Evolutionary conservation across 1,284 basidiomycete genomes (phyloP).

Genomic region (Takashimella koratensis): DNA sequence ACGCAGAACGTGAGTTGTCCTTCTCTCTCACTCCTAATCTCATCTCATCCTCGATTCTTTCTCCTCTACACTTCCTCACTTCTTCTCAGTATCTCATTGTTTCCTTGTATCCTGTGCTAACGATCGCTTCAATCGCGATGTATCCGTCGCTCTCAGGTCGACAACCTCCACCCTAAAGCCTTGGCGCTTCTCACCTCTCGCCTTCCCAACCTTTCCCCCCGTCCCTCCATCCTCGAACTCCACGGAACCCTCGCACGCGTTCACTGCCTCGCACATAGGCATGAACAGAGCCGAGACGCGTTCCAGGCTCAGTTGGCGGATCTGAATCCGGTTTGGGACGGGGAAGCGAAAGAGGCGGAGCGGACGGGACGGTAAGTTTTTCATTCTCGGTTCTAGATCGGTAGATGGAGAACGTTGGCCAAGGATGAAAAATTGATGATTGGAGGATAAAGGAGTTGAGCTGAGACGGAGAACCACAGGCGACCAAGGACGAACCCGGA

Average conservation of each 20-base stretch:
- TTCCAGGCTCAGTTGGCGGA: slow-evolving; percentile 71
- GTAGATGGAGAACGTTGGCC: background rate
- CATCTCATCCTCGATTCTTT: background rate
- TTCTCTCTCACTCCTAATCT: background rate
- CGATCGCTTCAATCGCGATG: no score
- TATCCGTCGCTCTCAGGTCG: slow-evolving; percentile 55
- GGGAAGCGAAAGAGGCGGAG: slow-evolving; percentile 65
- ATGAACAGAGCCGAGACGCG: slow-evolving; percentile 60
- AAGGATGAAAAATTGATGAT: no score
- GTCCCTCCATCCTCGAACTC: slow-evolving; percentile 67
- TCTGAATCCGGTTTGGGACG: slow-evolving; percentile 75
- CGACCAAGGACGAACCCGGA: slow-evolving; percentile 82
- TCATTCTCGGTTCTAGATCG: background rate
- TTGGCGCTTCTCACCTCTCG: slow-evolving; percentile 51
- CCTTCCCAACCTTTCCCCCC: slow-evolving; percentile 19
- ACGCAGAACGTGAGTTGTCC: slow-evolving; percentile 65
- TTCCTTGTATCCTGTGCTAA: no score
- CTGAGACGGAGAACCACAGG: no score
- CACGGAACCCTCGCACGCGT: slow-evolving; percentile 85
- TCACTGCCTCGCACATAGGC: slow-evolving; percentile 64
- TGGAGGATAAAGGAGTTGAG: no score
- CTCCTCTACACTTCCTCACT: background rate
- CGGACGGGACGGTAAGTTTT: slow-evolving; percentile 53
- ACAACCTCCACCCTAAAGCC: slow-evolving; percentile 79
- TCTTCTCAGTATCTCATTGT: background rate